A percentile compares a stretch with the other conserved stretches of the same genome.
Evolutionary conservation across 2,329 filamentous ascomycete genomes (phyloP).

Genomic region (Fusarium sp.): DNA sequence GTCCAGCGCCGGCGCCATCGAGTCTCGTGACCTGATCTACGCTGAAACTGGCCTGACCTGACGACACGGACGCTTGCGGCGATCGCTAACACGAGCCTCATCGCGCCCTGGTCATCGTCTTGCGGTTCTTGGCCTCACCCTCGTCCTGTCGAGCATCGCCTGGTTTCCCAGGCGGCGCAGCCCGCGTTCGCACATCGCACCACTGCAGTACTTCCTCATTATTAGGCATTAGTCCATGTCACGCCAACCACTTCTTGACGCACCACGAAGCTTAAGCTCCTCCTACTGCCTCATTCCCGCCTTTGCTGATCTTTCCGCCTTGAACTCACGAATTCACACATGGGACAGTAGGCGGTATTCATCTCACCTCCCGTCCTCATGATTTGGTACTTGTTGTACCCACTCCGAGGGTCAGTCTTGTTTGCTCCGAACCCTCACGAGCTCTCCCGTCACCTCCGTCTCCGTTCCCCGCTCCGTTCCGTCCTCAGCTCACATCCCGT

Average conservation of each 20-base stretch:
- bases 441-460: constrained; percentile 19
- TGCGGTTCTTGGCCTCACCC: constrained; percentile 9
- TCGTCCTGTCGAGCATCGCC: constrained; percentile 27
- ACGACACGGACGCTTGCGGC: constrained; percentile 20
- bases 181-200: constrained; percentile 35
- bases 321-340: constrained; percentile 28
- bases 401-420: constrained; percentile 75
- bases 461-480: constrained; percentile 13
- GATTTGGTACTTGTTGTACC: constrained; percentile 84
- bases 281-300: constrained; percentile 14
- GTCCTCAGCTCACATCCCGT: constrained; percentile 31
- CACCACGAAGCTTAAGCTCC: constrained; percentile 23
- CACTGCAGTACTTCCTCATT: constrained; percentile 26
- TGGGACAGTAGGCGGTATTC: constrained; percentile 34
- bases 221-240: constrained; percentile 36
- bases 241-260: constrained; percentile 29
- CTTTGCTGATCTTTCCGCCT: constrained; percentile 7
- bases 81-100: constrained; percentile 35
- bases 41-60: constrained; percentile 20
- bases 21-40: constrained; percentile 35
- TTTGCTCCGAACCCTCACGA: constrained; percentile 18
- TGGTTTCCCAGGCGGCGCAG: constrained; percentile 30
- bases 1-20: neutral
- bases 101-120: constrained; percentile 23
- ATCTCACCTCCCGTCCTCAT: constrained; percentile 53